Base-by-base conservation (phyloP, 345 rosid genomes). In the Pistacia integerrima region DNA sequence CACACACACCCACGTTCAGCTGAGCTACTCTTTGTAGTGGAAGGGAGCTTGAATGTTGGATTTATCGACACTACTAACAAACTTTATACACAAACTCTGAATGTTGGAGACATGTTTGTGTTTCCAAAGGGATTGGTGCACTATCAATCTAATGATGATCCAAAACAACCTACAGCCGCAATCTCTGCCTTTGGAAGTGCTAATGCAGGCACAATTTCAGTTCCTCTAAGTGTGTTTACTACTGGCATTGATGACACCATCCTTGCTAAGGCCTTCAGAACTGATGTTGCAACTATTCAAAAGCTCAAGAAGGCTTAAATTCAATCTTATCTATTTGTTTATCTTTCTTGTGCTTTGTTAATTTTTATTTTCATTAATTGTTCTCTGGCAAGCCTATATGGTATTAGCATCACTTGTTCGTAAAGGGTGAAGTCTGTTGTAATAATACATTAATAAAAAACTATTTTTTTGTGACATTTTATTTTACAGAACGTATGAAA, bases 231-330 rank as follows among this genome's bases (percentile, higher is more conserved):
- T 4, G 51, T 74, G 52, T 82, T 78, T n/a, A 30, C 73, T 17
- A 74, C 73, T 6, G 77, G 76, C n/a, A 74, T 82, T 58, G 68
- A 82, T 28, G 78, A 76, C 22, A 38, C 14, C 12, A 5, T 82
- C 25, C 38, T 82, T 75, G 84, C 82, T 38, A 78, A 70, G 65
- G 79, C 84, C 8, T 82, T 82, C 64, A 82, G 78, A 72, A 75
- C 79, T 2, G 77, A 76, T 35, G 36, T 78, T 20, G 30, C 52
- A 17, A 67, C 74, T 44, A 56, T 81, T 60, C 54, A 74, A 57
- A 70, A 70, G 30, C 69, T 81, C 69, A 60, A 78, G 58, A 52
- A 56, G 49, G 33, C 66, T 12, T 77, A 38, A 38, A 6, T 38
- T 38, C 33, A 30, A 41, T 5, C 6, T 25, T 0, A 25, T 25